Evolutionary conservation across 2,329 filamentous ascomycete genomes (phyloP).

Genomic region (Arthrobotrys pseudoclavata): DNA sequence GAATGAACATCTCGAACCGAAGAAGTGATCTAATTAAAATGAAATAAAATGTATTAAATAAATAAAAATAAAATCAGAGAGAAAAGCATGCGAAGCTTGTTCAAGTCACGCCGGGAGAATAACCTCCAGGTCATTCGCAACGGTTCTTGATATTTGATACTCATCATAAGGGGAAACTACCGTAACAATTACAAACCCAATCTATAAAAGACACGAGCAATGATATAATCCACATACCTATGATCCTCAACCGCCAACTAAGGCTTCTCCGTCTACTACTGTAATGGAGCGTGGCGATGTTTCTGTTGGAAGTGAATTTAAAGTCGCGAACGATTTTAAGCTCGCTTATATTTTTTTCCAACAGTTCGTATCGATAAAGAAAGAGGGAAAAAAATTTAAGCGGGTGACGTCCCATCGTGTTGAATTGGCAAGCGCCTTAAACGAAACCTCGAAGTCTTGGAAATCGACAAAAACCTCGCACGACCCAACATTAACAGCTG

Average conservation of each 20-base stretch:
- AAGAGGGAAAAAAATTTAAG: neutral
- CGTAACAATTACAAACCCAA: neutral
- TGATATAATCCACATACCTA: conserved; percentile 20
- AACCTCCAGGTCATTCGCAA: conserved; percentile 73
- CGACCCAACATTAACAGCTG: conserved; percentile 22
- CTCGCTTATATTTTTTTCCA: conserved; percentile 29
- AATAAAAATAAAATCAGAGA: conserved; percentile 64
- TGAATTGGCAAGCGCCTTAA: conserved; percentile 1
- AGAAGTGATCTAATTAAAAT: neutral
- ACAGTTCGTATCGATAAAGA: conserved; percentile 39
- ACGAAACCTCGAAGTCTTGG: neutral
- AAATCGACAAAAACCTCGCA: conserved; percentile 32
- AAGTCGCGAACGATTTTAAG: conserved; percentile 12
- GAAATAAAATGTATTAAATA: neutral
- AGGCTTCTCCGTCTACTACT: neutral
- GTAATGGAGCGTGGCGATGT: conserved; percentile 1
- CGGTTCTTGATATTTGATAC: conserved; percentile 73
- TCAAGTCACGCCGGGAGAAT: conserved; percentile 63
- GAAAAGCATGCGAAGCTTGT: conserved; percentile 66
- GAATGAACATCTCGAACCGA: neutral
- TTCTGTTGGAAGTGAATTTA: neutral
- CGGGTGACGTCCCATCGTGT: conserved; percentile 15
- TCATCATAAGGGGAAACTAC: conserved; percentile 66
- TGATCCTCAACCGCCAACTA: conserved; percentile 23
- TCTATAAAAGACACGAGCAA: neutral